phyloP scores from a whole-genome alignment of 148 eudicot species.

The Fagopyrum homotropicum region DNA sequence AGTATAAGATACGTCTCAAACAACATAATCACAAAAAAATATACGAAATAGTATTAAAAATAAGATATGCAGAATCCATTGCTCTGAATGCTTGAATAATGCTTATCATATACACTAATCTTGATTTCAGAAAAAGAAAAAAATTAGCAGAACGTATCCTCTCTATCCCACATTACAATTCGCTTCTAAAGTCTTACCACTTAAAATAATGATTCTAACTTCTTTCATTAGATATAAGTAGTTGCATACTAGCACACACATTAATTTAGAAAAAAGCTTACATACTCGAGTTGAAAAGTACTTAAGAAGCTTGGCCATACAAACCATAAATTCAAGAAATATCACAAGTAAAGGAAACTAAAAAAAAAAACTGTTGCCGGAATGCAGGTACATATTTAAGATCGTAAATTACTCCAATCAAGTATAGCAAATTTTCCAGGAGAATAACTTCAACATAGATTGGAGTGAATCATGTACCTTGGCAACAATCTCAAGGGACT shows the following conservation, averaged over 20 bases:
- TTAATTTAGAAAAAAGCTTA: no score
- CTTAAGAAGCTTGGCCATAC: no score
- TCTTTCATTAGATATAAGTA: background rate
- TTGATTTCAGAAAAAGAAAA: background rate
- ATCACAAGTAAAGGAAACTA: background rate
- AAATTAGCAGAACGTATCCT: background rate
- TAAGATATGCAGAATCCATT: background rate
- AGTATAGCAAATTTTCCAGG: background rate
- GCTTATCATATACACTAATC: background rate
- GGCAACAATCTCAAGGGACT: conserved; percentile 31
- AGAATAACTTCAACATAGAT: background rate
- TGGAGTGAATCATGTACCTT: conserved; percentile 25
- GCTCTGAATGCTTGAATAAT: no score
- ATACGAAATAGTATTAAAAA: no score
- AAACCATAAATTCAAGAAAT: background rate
- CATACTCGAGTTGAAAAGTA: no score
- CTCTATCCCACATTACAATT: background rate
- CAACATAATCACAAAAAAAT: no score
- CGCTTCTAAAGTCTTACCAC: background rate
- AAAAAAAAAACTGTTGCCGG: background rate
- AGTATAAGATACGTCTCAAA: no score
- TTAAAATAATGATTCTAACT: background rate
- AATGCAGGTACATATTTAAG: background rate
- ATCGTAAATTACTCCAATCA: background rate
- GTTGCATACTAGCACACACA: background rate